Percentiles rank a stretch among this genome's conserved stretches.
These are phyloP conservation scores for Aspergillus tanneri DNA, from an alignment of 2,329 filamentous ascomycete species.

Conservation along the genomic window DNA sequence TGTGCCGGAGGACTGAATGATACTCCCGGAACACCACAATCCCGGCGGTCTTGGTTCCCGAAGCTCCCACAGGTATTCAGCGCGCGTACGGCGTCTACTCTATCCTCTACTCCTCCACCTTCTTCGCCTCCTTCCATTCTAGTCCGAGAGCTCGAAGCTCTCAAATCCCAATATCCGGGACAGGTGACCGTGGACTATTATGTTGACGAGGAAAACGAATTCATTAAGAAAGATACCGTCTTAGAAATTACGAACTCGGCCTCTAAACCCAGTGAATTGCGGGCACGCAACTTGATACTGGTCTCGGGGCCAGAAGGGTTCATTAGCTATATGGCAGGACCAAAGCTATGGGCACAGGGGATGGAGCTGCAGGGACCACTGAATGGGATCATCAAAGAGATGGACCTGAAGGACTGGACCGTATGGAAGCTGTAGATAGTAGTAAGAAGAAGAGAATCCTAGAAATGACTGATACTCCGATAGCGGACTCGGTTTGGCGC, in stretches of 20 bases:
- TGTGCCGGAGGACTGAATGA: slow-evolving; percentile 61
- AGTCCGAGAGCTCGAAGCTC: slow-evolving; percentile 60
- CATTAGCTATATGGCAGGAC: slow-evolving; percentile 73
- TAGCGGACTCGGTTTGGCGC: slow-evolving; percentile 16
- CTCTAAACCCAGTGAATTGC: slow-evolving; percentile 24
- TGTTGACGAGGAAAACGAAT: slow-evolving; percentile 74
- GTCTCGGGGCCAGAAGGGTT: slow-evolving; percentile 92
- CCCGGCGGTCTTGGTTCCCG: slow-evolving; percentile 31
- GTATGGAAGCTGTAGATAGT: slow-evolving; percentile 57
- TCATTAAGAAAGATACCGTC: slow-evolving; percentile 60
- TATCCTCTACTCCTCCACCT: background rate
- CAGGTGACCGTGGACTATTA: slow-evolving; percentile 69
- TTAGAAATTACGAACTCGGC: slow-evolving; percentile 29
- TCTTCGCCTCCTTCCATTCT: slow-evolving; percentile 16
- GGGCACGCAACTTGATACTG: slow-evolving; percentile 59
- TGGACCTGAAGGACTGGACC: slow-evolving; percentile 59
- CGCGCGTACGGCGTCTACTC: slow-evolving; percentile 17
- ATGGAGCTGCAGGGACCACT: slow-evolving; percentile 72
- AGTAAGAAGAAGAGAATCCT: background rate
- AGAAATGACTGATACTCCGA: slow-evolving; percentile 7
- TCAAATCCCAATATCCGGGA: slow-evolving; percentile 59
- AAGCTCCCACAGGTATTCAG: slow-evolving; percentile 31
- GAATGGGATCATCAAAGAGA: slow-evolving; percentile 63
- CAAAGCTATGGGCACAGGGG: slow-evolving; percentile 72
- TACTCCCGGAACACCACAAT: slow-evolving; percentile 25